These are phyloP conservation scores for Aspergillus ellipticus DNA, from an alignment of 495 filamentous ascomycete species.

Conservation along the genomic window DNA sequence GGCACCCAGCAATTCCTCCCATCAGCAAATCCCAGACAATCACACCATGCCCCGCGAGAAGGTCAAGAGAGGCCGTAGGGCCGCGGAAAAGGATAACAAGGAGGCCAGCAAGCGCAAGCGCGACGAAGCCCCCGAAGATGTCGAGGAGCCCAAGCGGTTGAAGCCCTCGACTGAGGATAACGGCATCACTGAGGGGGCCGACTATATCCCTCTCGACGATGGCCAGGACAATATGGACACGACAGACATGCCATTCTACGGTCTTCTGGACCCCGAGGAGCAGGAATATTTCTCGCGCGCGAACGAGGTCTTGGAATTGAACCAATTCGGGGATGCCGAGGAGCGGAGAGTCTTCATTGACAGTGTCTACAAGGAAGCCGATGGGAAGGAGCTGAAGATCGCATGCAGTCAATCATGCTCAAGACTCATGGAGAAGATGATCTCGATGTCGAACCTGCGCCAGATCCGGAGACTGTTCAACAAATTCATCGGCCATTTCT, in stretches of 20 bases:
- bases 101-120: slow-evolving; percentile 42
- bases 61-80: slow-evolving; percentile 65
- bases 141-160: slow-evolving; percentile 33
- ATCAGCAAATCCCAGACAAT: background rate
- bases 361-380: slow-evolving; percentile 81
- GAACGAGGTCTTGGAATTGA: slow-evolving; percentile 81
- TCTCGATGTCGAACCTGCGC: slow-evolving; percentile 68
- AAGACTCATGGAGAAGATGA: slow-evolving; percentile 84
- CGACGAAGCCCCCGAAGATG: slow-evolving; percentile 40
- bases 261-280: slow-evolving; percentile 83
- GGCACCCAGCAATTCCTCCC: background rate
- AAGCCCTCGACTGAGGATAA: slow-evolving; percentile 32
- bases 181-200: slow-evolving; percentile 26
- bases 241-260: slow-evolving; percentile 68
- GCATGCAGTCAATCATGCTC: slow-evolving; percentile 94
- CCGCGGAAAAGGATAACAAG: slow-evolving; percentile 46
- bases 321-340: slow-evolving; percentile 75
- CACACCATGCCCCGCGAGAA: slow-evolving; percentile 52
- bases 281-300: slow-evolving; percentile 91
- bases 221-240: slow-evolving; percentile 16
- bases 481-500: slow-evolving; percentile 82
- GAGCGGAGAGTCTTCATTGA: slow-evolving; percentile 76
- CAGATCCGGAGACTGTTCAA: slow-evolving; percentile 85
- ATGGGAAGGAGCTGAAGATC: slow-evolving; percentile 91
- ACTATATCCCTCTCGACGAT: slow-evolving; percentile 38